phyloP scores from a whole-genome alignment of 257 asterid genomes.

The Penstemon barbatus region DNA sequence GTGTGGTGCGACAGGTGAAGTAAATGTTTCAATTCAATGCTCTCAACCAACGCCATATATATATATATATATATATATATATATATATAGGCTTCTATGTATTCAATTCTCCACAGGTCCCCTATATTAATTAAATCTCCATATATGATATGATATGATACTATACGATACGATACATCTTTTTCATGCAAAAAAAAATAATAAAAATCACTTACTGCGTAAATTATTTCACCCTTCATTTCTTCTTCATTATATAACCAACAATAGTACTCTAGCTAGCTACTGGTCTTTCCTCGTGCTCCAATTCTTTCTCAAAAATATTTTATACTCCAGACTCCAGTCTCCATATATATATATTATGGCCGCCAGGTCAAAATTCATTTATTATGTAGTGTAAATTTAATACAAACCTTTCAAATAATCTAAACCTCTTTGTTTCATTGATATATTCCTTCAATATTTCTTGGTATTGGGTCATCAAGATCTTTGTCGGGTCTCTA shows the following conservation, averaged over 20 bases:
- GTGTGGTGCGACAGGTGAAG: slow-evolving; percentile 29
- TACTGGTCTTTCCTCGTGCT: neutral
- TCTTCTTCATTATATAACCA: neutral
- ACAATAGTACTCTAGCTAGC: neutral
- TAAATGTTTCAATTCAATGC: slow-evolving; percentile 46
- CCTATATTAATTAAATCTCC: neutral
- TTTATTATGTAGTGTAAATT: neutral
- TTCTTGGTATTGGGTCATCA: slow-evolving; percentile 16
- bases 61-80: slow-evolving; percentile 25
- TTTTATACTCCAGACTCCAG: neutral
- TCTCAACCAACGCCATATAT: slow-evolving; percentile 44
- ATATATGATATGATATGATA: too few species aligned
- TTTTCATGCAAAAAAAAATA: too few species aligned
- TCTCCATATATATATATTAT: too few species aligned
- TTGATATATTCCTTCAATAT: neutral
- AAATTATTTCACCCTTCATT: slow-evolving; percentile 17
- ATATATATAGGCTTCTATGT: slow-evolving; percentile 3
- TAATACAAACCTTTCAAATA: slow-evolving; percentile 3
- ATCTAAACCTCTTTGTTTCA: neutral
- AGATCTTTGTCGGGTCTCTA: slow-evolving; percentile 12
- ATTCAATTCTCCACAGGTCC: slow-evolving; percentile 41
- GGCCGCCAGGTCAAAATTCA: too few species aligned
- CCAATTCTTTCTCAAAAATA: neutral
- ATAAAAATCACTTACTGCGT: slow-evolving; percentile 16
- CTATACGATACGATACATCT: too few species aligned